These are phyloP conservation scores for Fusarium praegraminearum DNA, from an alignment of 2,329 filamentous ascomycete genomes.

Conservation along the genomic window DNA sequence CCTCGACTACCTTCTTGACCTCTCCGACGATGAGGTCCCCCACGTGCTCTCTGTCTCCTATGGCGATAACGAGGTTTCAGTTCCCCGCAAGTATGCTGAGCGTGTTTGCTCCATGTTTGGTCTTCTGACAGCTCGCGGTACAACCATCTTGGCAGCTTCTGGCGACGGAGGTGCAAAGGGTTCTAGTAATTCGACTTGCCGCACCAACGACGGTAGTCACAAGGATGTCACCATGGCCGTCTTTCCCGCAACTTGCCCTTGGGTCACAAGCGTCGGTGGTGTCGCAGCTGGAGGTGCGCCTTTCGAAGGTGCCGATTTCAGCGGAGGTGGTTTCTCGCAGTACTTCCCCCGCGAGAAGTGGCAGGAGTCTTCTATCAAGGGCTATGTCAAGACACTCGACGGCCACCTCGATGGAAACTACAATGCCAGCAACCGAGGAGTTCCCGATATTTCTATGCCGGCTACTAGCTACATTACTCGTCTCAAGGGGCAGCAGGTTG, in stretches of 20 bases:
- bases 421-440: constrained; percentile 60
- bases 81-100: constrained; percentile 64
- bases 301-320: constrained; percentile 59
- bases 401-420: constrained; percentile 59
- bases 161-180: constrained; percentile 64
- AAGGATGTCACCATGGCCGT: constrained; percentile 67
- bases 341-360: constrained; percentile 61
- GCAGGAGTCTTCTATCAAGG: constrained; percentile 57
- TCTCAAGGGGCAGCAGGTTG: constrained; percentile 44
- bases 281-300: constrained; percentile 57
- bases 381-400: constrained; percentile 57
- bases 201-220: constrained; percentile 68
- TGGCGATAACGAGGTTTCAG: constrained; percentile 68
- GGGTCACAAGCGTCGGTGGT: constrained; percentile 74
- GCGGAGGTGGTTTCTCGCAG: constrained; percentile 65
- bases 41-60: constrained; percentile 70
- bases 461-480: constrained; percentile 66
- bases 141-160: constrained; percentile 62
- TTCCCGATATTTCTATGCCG: constrained; percentile 66
- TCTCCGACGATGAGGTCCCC: constrained; percentile 60
- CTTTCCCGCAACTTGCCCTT: constrained; percentile 77
- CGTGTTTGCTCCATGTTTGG: constrained; percentile 66
- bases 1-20: constrained; percentile 62
- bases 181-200: constrained; percentile 63
- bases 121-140: constrained; percentile 65